Conservation (phyloP, 78 protist genomes). For the Creolimax fragrantissima region DNA sequence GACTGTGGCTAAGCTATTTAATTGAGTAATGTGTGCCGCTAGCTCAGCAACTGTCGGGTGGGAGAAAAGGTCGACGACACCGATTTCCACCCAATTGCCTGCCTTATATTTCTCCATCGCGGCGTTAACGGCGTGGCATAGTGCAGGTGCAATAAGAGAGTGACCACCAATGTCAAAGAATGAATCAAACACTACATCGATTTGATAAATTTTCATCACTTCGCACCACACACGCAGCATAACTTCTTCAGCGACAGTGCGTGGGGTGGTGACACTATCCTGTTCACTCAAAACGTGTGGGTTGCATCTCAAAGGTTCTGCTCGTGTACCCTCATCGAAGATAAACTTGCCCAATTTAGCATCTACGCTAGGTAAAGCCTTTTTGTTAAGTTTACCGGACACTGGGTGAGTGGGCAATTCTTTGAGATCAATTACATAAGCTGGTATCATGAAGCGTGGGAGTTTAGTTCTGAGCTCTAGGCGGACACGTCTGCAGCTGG, state of each 20-base stretch:
- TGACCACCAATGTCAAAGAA: constrained; percentile 46
- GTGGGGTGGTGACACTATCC: not conserved
- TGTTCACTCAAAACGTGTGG: not conserved
- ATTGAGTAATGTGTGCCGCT: no score
- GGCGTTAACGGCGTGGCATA: not conserved
- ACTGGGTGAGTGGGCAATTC: not conserved
- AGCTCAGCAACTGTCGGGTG: not conserved
- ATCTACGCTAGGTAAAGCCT: not conserved
- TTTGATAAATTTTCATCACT: not conserved
- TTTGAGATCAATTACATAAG: not conserved
- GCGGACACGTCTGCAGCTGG: not conserved
- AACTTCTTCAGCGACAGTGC: not conserved
- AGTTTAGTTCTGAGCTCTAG: not conserved
- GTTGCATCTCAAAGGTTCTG: not conserved
- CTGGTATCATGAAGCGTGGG: not conserved
- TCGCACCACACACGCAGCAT: not conserved
- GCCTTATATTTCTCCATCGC: no score
- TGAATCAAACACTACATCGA: not conserved
- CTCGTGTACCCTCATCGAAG: not conserved
- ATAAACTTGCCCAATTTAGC: not conserved
- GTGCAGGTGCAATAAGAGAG: constrained; percentile 17
- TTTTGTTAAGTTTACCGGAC: not conserved
- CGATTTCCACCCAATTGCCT: not conserved
- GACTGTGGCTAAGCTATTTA: no score
- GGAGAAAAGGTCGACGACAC: not conserved